Conservation (phyloP, 768 basidiomycete species). For the Lentinula sp. region DNA sequence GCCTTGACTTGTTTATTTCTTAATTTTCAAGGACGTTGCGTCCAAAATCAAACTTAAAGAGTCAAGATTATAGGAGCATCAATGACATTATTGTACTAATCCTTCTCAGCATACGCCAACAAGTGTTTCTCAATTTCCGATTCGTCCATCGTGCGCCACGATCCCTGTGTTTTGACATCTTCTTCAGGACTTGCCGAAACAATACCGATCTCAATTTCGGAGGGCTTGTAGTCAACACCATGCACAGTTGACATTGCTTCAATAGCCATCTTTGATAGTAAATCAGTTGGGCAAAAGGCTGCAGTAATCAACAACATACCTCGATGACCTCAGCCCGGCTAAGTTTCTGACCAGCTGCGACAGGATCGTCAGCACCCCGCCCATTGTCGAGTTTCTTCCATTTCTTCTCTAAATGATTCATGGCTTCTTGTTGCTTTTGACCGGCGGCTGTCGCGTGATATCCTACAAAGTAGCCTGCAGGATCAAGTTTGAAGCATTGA, state of each 20-base stretch:
- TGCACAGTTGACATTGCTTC: slow-evolving; percentile 93
- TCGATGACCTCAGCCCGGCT: slow-evolving; percentile 82
- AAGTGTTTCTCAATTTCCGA: slow-evolving; percentile 75
- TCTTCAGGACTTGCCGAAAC: slow-evolving; percentile 76
- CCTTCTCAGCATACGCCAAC: slow-evolving; percentile 86
- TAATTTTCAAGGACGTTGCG: not conserved
- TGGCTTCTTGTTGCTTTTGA: slow-evolving; percentile 96
- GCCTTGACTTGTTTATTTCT: not conserved
- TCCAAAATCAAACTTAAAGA: not conserved
- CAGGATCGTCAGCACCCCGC: slow-evolving; percentile 72
- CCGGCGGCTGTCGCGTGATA: slow-evolving; percentile 97
- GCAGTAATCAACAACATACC: slow-evolving; percentile 36
- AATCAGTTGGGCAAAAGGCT: not conserved
- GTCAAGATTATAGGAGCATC: not conserved
- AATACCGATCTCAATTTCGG: slow-evolving; percentile 95
- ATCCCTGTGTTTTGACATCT: slow-evolving; percentile 59
- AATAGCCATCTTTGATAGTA: slow-evolving; percentile 70
- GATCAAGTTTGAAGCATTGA: slow-evolving; percentile 98
- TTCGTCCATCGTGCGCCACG: slow-evolving; percentile 76
- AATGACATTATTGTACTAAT: slow-evolving; percentile 36
- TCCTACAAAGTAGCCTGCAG: slow-evolving; percentile 97
- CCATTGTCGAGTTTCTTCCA: slow-evolving; percentile 93
- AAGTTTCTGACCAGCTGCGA: slow-evolving; percentile 67
- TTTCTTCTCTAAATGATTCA: slow-evolving; percentile 97
- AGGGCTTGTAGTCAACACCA: slow-evolving; percentile 92